A percentile compares a stretch with the other conserved stretches of the same genome.
Evolutionary conservation across 371 early-diverging fungal species (phyloP).

Genomic region (Vairimorpha necatrix): DNA sequence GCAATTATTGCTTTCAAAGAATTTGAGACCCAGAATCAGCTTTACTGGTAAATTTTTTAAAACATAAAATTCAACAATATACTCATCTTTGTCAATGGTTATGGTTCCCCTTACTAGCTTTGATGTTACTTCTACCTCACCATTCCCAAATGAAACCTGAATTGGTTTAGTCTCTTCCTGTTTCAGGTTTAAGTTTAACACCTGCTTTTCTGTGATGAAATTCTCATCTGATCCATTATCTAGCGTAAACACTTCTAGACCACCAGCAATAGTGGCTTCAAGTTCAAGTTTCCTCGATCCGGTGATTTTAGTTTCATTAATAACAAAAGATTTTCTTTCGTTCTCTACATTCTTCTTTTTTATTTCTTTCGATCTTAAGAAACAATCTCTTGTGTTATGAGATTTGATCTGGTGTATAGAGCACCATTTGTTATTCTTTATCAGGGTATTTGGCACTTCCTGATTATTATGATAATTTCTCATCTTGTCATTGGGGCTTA

Average conservation of each 20-base stretch:
- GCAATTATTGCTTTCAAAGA: not conserved
- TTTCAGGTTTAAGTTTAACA: not conserved
- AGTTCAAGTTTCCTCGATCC: not conserved
- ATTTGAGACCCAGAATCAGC: not conserved
- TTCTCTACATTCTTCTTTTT: not conserved
- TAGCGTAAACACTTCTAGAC: too few species aligned
- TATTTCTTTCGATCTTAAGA: not conserved
- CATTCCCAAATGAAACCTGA: not conserved
- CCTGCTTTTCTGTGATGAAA: not conserved
- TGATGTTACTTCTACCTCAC: not conserved
- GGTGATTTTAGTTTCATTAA: not conserved
- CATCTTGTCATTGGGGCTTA: not conserved
- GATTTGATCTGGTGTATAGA: not conserved
- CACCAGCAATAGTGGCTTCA: too few species aligned
- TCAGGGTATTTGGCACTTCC: not conserved
- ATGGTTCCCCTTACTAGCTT: not conserved
- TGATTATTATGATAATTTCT: not conserved
- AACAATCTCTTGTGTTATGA: not conserved
- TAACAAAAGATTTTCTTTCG: too few species aligned
- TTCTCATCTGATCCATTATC: not conserved
- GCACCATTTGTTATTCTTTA: not conserved
- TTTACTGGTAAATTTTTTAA: not conserved
- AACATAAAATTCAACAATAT: constrained; percentile 2
- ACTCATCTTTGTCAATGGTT: not conserved
- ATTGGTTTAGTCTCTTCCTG: not conserved